These are phyloP conservation scores for Diplodia scrobiculata DNA, from an alignment of 2,329 filamentous ascomycete species.

Conservation along the genomic window DNA sequence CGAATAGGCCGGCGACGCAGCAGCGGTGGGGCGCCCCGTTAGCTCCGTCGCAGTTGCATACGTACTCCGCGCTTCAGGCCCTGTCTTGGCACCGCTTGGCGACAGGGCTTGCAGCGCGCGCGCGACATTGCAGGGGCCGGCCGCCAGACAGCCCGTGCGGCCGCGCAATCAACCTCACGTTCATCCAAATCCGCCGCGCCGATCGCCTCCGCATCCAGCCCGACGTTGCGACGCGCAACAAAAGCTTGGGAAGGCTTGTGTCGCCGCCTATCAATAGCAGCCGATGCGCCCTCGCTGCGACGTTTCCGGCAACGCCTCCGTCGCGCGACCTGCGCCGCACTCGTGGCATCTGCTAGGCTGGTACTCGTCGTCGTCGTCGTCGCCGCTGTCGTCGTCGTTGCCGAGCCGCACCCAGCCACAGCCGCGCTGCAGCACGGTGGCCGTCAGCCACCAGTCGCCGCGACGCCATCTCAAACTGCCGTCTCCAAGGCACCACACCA, in stretches of 20 bases:
- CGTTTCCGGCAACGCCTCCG: background rate
- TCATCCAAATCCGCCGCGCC: constrained; percentile 4
- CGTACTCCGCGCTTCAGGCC: constrained; percentile 21
- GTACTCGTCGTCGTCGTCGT: background rate
- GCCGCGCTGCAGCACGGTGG: background rate
- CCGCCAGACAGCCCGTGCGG: constrained; percentile 1
- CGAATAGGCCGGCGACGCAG: constrained; percentile 8
- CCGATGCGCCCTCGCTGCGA: background rate
- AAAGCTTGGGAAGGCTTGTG: constrained; percentile 26
- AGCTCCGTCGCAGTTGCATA: constrained; percentile 22
- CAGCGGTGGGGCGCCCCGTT: constrained; percentile 20
- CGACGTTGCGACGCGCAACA: background rate
- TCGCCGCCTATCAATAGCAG: constrained; percentile 11
- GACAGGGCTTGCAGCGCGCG: background rate
- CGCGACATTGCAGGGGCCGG: constrained; percentile 17
- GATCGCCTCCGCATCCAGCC: constrained; percentile 1
- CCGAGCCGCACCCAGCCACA: constrained; percentile 4
- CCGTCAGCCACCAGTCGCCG: background rate
- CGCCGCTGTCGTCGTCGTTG: background rate
- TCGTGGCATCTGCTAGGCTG: background rate
- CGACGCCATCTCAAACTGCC: background rate
- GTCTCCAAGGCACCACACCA: background rate
- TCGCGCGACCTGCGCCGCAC: background rate
- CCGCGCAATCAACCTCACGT: constrained; percentile 23
- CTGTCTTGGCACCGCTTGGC: constrained; percentile 7